Conservation (phyloP, 176 grass and related monocot species). For the Panicum miliaceum region DNA sequence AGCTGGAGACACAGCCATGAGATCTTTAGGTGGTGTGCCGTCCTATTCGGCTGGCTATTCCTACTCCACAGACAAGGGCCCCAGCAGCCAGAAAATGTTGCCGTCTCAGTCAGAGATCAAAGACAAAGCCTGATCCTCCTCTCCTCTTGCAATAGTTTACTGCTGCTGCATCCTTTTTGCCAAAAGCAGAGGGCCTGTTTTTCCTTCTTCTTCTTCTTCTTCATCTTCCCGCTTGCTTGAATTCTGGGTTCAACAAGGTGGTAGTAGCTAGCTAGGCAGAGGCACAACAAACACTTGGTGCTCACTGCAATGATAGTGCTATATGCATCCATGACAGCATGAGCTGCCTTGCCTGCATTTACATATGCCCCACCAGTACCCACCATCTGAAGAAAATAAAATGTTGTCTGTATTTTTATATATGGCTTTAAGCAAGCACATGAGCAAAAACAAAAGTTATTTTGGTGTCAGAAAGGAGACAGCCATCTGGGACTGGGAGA, state of each 20-base stretch:
- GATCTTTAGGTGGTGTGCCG: slow-evolving; percentile 19
- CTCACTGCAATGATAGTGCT: slow-evolving; percentile 18
- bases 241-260: slow-evolving; percentile 34
- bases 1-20: slow-evolving; percentile 10
- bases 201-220: too few relatives aligned
- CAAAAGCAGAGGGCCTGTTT: background rate
- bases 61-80: slow-evolving; percentile 5
- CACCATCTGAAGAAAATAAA: background rate
- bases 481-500: background rate
- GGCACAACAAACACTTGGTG: background rate
- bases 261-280: slow-evolving; percentile 33
- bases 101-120: background rate
- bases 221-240: background rate
- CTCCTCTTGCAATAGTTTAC: background rate
- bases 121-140: background rate
- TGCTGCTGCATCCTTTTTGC: background rate
- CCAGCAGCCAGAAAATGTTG: background rate
- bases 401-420: background rate
- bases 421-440: slow-evolving; percentile 17
- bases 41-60: background rate
- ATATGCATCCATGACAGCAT: background rate
- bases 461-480: background rate
- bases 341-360: background rate
- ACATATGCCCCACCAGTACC: background rate
- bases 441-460: background rate